A percentile compares a stretch with the other conserved stretches of the same genome.
Conservation (phyloP, 108 stramenopile species). For the Nitzschia sp. region DNA sequence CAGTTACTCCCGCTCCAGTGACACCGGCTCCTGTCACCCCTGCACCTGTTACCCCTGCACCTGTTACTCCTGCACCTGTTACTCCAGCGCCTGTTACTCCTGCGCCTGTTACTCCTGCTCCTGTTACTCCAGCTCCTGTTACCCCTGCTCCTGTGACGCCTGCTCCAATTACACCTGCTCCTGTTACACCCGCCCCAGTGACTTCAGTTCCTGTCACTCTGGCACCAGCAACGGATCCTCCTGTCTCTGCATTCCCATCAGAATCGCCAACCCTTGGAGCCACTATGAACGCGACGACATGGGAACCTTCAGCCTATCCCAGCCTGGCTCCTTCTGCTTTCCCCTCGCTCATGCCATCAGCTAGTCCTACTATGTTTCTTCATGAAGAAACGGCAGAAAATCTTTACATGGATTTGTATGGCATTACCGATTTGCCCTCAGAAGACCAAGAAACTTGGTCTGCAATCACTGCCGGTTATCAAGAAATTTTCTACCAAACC, state of each 20-base stretch:
- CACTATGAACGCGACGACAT: background rate
- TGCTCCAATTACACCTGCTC: background rate
- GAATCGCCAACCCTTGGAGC: background rate
- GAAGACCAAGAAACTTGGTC: background rate
- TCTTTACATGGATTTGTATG: constrained; percentile 10
- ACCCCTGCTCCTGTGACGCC: background rate
- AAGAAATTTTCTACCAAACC: background rate
- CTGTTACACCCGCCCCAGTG: background rate
- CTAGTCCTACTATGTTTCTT: background rate
- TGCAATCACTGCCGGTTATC: constrained; percentile 5
- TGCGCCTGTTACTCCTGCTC: too few relatives aligned
- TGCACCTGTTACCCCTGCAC: too few relatives aligned
- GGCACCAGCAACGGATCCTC: constrained; percentile 3
- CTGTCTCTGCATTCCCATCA: background rate
- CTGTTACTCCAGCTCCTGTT: too few relatives aligned
- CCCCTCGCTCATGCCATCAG: background rate
- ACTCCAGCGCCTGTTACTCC: too few relatives aligned
- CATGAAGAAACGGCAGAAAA: constrained; percentile 3
- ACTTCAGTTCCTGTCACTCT: constrained; percentile 2
- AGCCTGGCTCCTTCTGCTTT: background rate
- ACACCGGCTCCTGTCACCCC: too few relatives aligned
- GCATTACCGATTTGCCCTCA: constrained; percentile 7
- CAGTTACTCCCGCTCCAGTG: too few relatives aligned
- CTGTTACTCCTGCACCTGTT: too few relatives aligned
- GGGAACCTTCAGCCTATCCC: background rate